These are phyloP conservation scores for Populus hybrid DNA, from an alignment of 441 rosid genomes.

Conservation along the genomic window DNA sequence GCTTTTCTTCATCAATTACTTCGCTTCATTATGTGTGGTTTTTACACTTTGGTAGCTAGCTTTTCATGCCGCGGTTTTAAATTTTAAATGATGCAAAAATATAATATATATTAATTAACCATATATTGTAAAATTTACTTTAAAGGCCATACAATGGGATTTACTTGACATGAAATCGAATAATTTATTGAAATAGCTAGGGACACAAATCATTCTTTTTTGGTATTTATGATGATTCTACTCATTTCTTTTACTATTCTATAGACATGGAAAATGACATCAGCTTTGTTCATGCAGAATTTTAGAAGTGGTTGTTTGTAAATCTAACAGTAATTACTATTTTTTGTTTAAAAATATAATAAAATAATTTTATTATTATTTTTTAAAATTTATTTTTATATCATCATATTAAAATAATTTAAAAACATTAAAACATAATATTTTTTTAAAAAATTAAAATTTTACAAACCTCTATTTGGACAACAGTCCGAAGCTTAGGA, in stretches of 20 bases:
- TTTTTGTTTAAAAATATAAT: too few species aligned
- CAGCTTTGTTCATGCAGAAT: conserved; percentile 12
- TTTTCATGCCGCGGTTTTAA: conserved; percentile 14
- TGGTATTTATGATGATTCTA: conserved; percentile 36
- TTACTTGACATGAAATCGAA: background rate
- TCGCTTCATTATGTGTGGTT: background rate
- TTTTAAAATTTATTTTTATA: too few species aligned
- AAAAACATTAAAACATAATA: too few species aligned
- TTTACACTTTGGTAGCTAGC: background rate
- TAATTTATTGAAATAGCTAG: background rate
- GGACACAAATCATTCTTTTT: conserved; percentile 27
- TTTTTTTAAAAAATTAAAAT: too few species aligned
- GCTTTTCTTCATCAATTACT: background rate
- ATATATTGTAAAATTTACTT: too few species aligned
- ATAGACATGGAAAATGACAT: conserved; percentile 22
- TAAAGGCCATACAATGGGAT: too few species aligned
- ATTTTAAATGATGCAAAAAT: too few species aligned
- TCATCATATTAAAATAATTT: accelerated
- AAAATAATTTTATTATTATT: too few species aligned
- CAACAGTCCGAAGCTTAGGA: too few species aligned
- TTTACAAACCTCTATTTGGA: too few species aligned
- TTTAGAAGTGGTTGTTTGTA: background rate
- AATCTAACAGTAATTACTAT: too few species aligned
- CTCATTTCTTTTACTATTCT: conserved; percentile 30
- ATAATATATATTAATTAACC: too few species aligned